phyloP scores from a whole-genome alignment of 129 eudicot genomes.

The Mikania micrantha region DNA sequence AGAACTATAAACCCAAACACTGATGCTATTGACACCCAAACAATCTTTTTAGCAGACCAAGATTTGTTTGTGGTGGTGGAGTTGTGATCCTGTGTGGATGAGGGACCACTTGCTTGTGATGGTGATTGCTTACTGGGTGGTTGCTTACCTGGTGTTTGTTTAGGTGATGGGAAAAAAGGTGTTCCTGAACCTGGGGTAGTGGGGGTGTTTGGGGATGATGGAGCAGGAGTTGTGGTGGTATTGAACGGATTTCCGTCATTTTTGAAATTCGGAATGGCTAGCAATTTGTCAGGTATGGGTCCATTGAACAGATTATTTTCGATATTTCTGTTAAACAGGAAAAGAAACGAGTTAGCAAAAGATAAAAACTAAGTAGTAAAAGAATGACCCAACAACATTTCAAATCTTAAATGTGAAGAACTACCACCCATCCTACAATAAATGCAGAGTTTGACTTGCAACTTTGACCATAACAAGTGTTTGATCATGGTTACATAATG shows the following conservation, averaged over 20 bases:
- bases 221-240: conserved; percentile 38
- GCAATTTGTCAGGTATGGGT: conserved; percentile 78
- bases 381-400: background rate
- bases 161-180: conserved; percentile 37
- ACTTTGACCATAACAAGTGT: background rate
- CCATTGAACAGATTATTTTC: conserved; percentile 76
- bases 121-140: conserved; percentile 43
- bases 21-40: conserved; percentile 69
- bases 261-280: conserved; percentile 65
- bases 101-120: conserved; percentile 46
- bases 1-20: conserved; percentile 52
- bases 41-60: conserved; percentile 46
- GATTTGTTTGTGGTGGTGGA: conserved; percentile 35
- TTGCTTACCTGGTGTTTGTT: conserved; percentile 45
- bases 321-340: conserved; percentile 46
- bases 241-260: conserved; percentile 67
- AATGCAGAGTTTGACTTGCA: background rate
- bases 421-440: background rate
- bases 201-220: conserved; percentile 43
- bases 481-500: background rate
- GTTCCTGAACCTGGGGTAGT: conserved; percentile 37
- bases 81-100: conserved; percentile 37
- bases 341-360: background rate
- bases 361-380: background rate
- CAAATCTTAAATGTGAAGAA: background rate